Evolutionary conservation across 768 basidiomycete genomes (phyloP), one percentile per base, ranked within the genome.

Genomic region (Tubosaeta sp.): DNA sequence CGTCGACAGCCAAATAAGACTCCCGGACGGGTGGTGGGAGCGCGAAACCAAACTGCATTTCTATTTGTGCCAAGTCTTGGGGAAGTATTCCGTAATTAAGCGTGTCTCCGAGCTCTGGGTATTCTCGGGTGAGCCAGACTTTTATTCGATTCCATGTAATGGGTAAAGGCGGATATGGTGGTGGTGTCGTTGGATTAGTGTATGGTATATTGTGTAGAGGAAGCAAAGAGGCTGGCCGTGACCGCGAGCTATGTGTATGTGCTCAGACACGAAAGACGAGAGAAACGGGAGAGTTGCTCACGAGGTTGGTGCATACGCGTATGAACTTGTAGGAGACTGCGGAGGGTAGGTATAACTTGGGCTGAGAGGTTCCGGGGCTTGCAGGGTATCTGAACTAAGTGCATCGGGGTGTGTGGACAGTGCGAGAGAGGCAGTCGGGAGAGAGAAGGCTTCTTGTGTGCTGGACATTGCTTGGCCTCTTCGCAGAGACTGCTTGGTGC

Each of bases 101-200:
- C 9, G 94, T 96, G 68, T 98, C 94, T 25, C 88, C 89, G 18
- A 98, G 80, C 63, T 98, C 94, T 40, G 94, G 92, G 71, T 95
- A 95, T 71, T 94, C 86, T 53, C 84, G 79, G 53, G 71, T 75
- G 18, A 96, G 83, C 82, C 92, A 92, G n/a, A 71, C 63, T 53
- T 84, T 86, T 44, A 98, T 77, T 21, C 94, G 84, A 56, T 78
- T 75, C 90, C 94, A 96, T 1, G 93, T 92, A 43, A 78, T 78
- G 16, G 79, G 68, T n/a, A 96, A 73, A 24, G 91, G 84, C 3
- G 94, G 93, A 66, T 90, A 93, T 36, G 71, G 65, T 3, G 62
- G 54, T 12, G 73, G 68, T 18, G 76, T 60, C 18, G 64, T 58
- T 35, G 70, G 61, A 24, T 76, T 69, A n/a, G 71, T 66, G 32